Evolutionary conservation across 1,139 yeast species (phyloP).

Genomic region (Pichia sp.): DNA sequence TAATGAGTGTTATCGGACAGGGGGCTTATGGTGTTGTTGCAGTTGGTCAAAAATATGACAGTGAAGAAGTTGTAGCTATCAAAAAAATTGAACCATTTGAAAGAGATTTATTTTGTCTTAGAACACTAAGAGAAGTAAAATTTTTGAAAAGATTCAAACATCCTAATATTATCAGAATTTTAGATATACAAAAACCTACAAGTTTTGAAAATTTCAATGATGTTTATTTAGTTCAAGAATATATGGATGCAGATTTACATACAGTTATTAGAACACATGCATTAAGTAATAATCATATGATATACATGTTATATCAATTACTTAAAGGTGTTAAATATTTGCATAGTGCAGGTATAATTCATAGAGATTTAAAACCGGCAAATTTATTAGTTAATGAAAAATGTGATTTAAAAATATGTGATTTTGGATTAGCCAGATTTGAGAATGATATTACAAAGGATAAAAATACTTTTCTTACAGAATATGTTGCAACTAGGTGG

Average conservation of each 20-base stretch:
- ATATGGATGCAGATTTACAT: conserved; percentile 94
- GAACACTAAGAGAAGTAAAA: conserved; percentile 89
- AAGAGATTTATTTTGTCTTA: conserved; percentile 77
- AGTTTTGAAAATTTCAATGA: conserved; percentile 71
- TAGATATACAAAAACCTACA: conserved; percentile 84
- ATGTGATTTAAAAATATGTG: conserved; percentile 91
- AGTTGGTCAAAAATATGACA: conserved; percentile 77
- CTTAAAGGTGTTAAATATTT: conserved; percentile 83
- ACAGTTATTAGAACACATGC: conserved; percentile 82
- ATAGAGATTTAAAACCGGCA: conserved; percentile 89
- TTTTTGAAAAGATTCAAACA: conserved; percentile 77
- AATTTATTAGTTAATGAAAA: conserved; percentile 81
- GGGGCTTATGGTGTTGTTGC: conserved; percentile 98
- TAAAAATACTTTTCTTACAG: conserved; percentile 66
- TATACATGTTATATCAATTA: conserved; percentile 87
- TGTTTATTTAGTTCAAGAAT: conserved; percentile 88
- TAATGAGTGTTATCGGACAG: conserved; percentile 60
- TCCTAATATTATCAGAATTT: conserved; percentile 82
- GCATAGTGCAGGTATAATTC: conserved; percentile 88
- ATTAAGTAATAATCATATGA: conserved; percentile 86
- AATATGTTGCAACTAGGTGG: conserved; percentile 97
- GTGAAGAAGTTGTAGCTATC: conserved; percentile 78
- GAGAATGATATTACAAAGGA: conserved; percentile 22
- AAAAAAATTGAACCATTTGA: conserved; percentile 93
- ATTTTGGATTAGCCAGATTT: conserved; percentile 83